Percentiles rank a stretch among this genome's conserved stretches.
phyloP scores from a whole-genome alignment of 2,329 filamentous ascomycete species.

The Xylaria digitata region DNA sequence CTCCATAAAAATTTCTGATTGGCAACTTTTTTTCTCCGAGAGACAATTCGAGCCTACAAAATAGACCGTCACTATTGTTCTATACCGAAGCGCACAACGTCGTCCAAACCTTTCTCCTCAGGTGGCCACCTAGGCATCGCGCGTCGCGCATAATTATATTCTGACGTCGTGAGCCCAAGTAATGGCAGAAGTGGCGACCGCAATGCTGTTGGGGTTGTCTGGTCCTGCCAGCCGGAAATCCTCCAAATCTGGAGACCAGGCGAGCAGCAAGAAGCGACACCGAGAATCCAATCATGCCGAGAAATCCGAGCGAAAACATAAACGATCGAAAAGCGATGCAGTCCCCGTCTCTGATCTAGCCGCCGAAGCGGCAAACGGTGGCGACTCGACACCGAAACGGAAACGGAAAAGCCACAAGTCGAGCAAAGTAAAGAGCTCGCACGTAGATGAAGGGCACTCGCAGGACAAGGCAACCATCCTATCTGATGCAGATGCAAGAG shows the following conservation, averaged over 20 bases:
- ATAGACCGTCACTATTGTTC: background rate
- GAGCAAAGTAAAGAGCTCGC: slow-evolving; percentile 12
- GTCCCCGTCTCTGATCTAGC: slow-evolving; percentile 9
- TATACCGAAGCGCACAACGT: background rate
- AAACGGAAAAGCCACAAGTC: slow-evolving; percentile 35
- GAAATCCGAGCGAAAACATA: slow-evolving; percentile 60
- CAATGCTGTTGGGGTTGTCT: slow-evolving; percentile 8
- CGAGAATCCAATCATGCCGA: slow-evolving; percentile 45
- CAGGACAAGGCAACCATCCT: slow-evolving; percentile 49
- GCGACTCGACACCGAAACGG: slow-evolving; percentile 16
- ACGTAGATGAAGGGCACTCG: background rate
- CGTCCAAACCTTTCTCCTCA: background rate
- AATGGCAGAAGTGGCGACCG: slow-evolving; percentile 39
- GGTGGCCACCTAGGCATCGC: background rate
- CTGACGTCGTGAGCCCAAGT: background rate
- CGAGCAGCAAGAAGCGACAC: slow-evolving; percentile 45
- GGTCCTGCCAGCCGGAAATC: slow-evolving; percentile 38
- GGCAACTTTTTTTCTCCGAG: slow-evolving; percentile 18
- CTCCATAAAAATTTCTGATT: slow-evolving; percentile 36
- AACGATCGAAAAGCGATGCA: slow-evolving; percentile 58
- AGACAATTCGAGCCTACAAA: background rate
- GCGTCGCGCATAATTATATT: background rate
- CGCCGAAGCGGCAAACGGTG: slow-evolving; percentile 4
- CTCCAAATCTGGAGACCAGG: slow-evolving; percentile 39
- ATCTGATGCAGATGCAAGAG: background rate